A percentile compares a stretch with the other conserved stretches of the same genome.
Evolutionary conservation across 2,329 filamentous ascomycete genomes (phyloP).

Genomic region (Colletotrichum tamarilloi): DNA sequence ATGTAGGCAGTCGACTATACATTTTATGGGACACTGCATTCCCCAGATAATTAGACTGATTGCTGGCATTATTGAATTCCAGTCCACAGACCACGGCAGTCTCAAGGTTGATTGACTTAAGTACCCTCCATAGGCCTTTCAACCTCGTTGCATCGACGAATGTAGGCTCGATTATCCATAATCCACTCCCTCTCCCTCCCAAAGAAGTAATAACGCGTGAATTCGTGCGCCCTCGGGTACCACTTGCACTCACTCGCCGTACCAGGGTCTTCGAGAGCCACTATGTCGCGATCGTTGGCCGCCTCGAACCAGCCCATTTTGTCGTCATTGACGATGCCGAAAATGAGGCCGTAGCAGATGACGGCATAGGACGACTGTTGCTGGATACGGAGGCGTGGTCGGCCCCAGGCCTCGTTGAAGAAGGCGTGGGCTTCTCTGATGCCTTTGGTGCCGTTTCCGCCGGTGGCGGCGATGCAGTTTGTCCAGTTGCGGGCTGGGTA

Average conservation of each 20-base stretch:
- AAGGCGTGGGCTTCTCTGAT: neutral
- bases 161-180: neutral
- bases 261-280: neutral
- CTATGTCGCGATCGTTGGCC: neutral
- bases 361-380: neutral
- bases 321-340: neutral
- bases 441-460: neutral
- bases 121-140: no score
- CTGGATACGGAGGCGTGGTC: neutral
- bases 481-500: neutral
- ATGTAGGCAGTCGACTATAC: neutral
- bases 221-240: neutral
- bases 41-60: no score
- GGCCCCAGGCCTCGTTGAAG: neutral
- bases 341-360: neutral
- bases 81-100: no score
- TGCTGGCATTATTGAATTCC: no score
- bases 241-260: neutral
- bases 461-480: neutral
- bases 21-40: no score
- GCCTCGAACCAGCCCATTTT: neutral
- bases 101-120: no score
- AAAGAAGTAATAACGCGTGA: neutral
- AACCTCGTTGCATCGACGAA: neutral
- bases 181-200: neutral